Percentiles rank a stretch among this genome's conserved stretches.
phyloP scores from a whole-genome alignment of 805 yeast species.

The Lachancea kluyveri region DNA sequence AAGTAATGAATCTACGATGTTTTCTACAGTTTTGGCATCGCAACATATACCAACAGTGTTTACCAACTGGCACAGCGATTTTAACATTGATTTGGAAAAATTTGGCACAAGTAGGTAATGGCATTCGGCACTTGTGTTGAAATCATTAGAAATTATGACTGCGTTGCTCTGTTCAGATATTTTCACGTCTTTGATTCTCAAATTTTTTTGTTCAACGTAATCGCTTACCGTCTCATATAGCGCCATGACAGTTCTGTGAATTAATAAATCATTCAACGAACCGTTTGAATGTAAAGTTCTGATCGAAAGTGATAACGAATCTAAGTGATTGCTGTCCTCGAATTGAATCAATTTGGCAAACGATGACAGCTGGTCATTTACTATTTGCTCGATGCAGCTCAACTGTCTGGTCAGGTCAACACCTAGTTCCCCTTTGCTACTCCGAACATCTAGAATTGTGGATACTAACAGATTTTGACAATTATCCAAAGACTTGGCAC shows the following conservation, averaged over 20 bases:
- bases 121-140: constrained; percentile 3
- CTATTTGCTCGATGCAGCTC: background rate
- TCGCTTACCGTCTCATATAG: background rate
- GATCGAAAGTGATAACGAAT: constrained; percentile 11
- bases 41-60: constrained; percentile 16
- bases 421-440: background rate
- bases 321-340: constrained; percentile 10
- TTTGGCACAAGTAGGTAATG: constrained; percentile 16
- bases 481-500: constrained; percentile 14
- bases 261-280: constrained; percentile 4
- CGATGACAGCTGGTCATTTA: constrained; percentile 6
- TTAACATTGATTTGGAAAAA: constrained; percentile 20
- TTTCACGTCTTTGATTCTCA: constrained; percentile 6
- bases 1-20: too few species aligned
- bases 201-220: constrained; percentile 5
- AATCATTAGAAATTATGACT: constrained; percentile 12
- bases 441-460: constrained; percentile 8
- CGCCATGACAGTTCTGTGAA: background rate
- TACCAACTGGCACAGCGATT: constrained; percentile 12
- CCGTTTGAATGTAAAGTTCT: constrained; percentile 4
- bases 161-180: constrained; percentile 18
- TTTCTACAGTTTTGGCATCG: too few species aligned
- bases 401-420: too few species aligned
- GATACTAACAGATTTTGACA: constrained; percentile 17
- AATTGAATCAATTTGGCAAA: constrained; percentile 10